Evolutionary conservation across 2,329 filamentous ascomycete species (phyloP).

Genomic region (Penicillium occitanis): DNA sequence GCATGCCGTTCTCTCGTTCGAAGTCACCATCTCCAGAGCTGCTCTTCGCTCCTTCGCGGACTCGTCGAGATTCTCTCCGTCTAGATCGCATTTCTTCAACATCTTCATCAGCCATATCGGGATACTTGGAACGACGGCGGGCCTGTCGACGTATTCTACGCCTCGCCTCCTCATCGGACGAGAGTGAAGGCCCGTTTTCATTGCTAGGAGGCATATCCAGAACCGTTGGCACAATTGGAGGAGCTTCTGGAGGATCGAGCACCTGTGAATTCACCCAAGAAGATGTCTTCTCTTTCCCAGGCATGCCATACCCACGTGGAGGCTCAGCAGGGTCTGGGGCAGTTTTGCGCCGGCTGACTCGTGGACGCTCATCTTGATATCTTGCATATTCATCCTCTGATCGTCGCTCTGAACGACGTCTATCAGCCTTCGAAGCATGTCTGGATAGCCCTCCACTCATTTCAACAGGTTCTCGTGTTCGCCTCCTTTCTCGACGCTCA

Average conservation of each 20-base stretch:
- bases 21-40: conserved; percentile 44
- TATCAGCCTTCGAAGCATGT: conserved; percentile 33
- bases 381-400: conserved; percentile 31
- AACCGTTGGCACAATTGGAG: conserved; percentile 48
- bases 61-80: conserved; percentile 33
- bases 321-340: conserved; percentile 29
- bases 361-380: conserved; percentile 32
- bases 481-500: conserved; percentile 43
- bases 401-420: conserved; percentile 34
- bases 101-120: conserved; percentile 42
- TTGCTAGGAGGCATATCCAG: conserved; percentile 41
- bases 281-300: conserved; percentile 50
- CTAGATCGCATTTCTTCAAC: conserved; percentile 38
- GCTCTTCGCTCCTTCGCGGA: conserved; percentile 37
- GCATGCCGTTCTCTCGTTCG: conserved; percentile 38
- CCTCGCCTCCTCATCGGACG: conserved; percentile 46
- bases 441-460: conserved; percentile 28
- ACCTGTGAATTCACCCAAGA: conserved; percentile 52
- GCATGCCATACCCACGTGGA: conserved; percentile 33
- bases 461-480: conserved; percentile 36
- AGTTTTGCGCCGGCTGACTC: conserved; percentile 37
- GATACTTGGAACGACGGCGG: conserved; percentile 43
- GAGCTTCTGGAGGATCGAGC: conserved; percentile 49
- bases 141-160: conserved; percentile 40
- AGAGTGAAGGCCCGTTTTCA: conserved; percentile 36